Conservation (phyloP, 805 yeast genomes). For the Tanozyma kutaoensis region DNA sequence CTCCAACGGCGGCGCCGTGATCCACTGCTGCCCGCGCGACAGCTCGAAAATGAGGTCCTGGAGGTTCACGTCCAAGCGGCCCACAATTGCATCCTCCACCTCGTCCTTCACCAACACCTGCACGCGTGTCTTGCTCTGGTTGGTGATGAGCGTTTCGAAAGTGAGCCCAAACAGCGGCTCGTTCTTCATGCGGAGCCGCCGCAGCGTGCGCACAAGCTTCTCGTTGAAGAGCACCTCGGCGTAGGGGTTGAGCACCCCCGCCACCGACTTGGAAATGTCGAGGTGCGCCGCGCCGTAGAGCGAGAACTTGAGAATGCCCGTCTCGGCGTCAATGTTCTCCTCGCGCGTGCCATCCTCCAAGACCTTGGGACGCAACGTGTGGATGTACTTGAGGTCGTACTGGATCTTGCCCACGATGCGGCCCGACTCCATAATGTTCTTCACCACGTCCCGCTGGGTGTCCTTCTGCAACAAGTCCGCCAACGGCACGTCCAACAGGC, state of each 20-base stretch:
- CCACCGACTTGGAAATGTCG: constrained; percentile 36
- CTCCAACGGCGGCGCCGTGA: constrained; percentile 32
- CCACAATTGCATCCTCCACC: constrained; percentile 40
- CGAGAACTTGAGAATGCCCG: constrained; percentile 57
- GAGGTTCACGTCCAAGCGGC: constrained; percentile 35
- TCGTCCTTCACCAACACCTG: constrained; percentile 52
- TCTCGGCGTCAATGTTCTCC: constrained; percentile 45
- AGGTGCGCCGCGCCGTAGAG: constrained; percentile 49
- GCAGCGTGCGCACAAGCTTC: constrained; percentile 38
- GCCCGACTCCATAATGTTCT: constrained; percentile 34
- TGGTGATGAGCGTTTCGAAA: constrained; percentile 47
- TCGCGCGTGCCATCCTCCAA: constrained; percentile 38
- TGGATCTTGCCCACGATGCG: constrained; percentile 44
- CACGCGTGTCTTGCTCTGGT: constrained; percentile 43
- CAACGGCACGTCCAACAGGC: constrained; percentile 39
- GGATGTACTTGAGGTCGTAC: constrained; percentile 42
- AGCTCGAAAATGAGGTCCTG: constrained; percentile 41
- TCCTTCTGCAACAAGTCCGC: constrained; percentile 47
- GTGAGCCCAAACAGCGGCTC: constrained; percentile 63
- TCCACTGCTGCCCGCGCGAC: constrained; percentile 34
- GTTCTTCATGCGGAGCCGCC: constrained; percentile 53
- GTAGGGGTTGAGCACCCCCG: constrained; percentile 47
- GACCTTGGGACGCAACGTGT: constrained; percentile 28
- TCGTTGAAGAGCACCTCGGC: constrained; percentile 54
- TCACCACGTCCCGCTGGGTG: constrained; percentile 25